Evolutionary conservation across 495 filamentous ascomycete genomes (phyloP), one percentile per base, ranked within the genome.

Genomic region (Penicillium ucsense): DNA sequence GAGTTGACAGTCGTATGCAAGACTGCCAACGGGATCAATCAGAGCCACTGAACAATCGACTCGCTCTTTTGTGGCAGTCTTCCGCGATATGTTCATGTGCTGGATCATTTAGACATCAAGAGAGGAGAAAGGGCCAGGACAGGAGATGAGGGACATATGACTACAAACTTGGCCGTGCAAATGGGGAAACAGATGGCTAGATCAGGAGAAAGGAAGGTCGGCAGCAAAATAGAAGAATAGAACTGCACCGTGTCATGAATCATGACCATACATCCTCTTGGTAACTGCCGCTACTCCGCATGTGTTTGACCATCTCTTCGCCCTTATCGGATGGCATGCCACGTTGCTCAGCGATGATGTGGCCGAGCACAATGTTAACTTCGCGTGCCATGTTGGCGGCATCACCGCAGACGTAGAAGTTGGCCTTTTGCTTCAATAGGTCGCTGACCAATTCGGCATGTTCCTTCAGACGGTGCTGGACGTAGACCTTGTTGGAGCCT

Each of bases 371-470:
- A 34, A 81, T 72, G 70, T 90, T 97, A 67, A 99, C 92, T 61
- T 97, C 92, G 38, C 94, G 80, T 35, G 92, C 92, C 92, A 99
- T 99, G 71, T 95, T 91, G 41, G 94, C 87, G 5, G 92, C 92
- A 57, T 99, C 92, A 69, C 92, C 92, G 60, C 92, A 99, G 33
- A 99, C 92, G 62, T 99, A 99, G 71, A 99, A 88, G 67, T 91
- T 95, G 10, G 85, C 91, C 59, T 84, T 84, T 63, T 96, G 88
- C 60, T 86, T 73, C 8, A 99, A 74, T 3, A 99, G 81, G 53
- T 90, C 80, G 65, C 95, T 92, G 69, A 99, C 77, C 52, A 94
- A 80, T 44, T 83, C 75, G 31, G 88, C 86, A 27, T 81, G 72
- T 65, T 96, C 88, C 65, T 84, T 79, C 47, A 99, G 75, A 49